These are phyloP conservation scores for Mycena leptocephala DNA, from an alignment of 768 basidiomycete species.

Conservation along the genomic window DNA sequence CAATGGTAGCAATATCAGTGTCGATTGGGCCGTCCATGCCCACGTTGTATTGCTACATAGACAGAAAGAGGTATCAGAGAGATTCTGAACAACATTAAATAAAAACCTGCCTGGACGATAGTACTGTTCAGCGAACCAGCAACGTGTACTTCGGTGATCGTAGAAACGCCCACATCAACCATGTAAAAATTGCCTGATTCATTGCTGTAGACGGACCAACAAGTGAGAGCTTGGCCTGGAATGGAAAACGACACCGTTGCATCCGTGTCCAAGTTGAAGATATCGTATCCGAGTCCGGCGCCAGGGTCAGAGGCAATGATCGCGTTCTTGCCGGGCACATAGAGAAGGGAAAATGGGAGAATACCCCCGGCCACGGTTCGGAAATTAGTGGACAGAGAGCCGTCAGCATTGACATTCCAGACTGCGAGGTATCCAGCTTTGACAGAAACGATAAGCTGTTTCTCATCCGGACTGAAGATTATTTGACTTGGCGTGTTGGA, in stretches of 20 bases:
- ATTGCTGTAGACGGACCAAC: slow-evolving; percentile 39
- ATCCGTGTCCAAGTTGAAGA: slow-evolving; percentile 22
- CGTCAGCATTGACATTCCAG: too few species aligned
- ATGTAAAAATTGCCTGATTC: slow-evolving; percentile 45
- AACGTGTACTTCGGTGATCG: slow-evolving; percentile 41
- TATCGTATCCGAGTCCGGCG: slow-evolving; percentile 28
- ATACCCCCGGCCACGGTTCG: too few species aligned
- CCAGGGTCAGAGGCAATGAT: slow-evolving; percentile 24
- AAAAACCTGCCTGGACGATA: slow-evolving; percentile 5
- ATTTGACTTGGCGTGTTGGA: slow-evolving; percentile 41
- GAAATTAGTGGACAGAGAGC: too few species aligned
- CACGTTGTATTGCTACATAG: slow-evolving; percentile 16
- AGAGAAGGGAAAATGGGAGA: slow-evolving; percentile 29
- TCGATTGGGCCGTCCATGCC: slow-evolving; percentile 23
- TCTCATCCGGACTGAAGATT: slow-evolving; percentile 49
- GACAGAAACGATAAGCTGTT: too few species aligned
- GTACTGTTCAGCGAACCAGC: slow-evolving; percentile 2
- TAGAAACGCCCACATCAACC: slow-evolving; percentile 37
- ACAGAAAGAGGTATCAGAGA: neutral
- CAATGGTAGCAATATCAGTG: slow-evolving; percentile 13
- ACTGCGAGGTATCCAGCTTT: too few species aligned
- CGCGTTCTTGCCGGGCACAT: slow-evolving; percentile 20
- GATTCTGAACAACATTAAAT: neutral
- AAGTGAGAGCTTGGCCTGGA: slow-evolving; percentile 35
- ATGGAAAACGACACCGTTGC: slow-evolving; percentile 17